Percentiles rank a stretch among this genome's conserved stretches.
Conservation (phyloP, 106 monocot species). For the Apostasia shenzhenica region DNA sequence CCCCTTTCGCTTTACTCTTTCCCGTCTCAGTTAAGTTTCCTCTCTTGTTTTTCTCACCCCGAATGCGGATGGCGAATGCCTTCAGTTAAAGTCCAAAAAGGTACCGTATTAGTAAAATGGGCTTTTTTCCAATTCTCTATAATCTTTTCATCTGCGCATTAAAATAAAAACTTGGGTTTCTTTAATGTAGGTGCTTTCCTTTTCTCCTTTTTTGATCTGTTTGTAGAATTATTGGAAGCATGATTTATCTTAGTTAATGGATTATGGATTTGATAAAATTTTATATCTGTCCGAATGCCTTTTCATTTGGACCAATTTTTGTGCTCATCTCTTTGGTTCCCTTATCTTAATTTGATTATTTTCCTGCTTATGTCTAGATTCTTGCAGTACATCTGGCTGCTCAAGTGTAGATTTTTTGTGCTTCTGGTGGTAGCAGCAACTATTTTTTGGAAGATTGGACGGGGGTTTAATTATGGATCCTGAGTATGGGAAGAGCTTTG, state of each 20-base stretch:
- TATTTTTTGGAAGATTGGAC: neutral
- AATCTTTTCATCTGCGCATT: neutral
- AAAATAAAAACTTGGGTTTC: neutral
- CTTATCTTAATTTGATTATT: neutral
- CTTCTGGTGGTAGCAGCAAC: neutral
- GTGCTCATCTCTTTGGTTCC: neutral
- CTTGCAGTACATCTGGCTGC: neutral
- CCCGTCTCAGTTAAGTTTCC: neutral
- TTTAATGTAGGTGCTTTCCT: neutral
- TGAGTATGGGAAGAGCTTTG: neutral
- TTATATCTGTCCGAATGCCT: neutral
- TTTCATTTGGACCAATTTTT: neutral
- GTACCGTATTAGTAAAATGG: too few species aligned
- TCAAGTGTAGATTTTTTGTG: neutral
- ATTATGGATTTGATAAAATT: too few species aligned
- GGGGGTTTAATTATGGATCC: slow-evolving; percentile 3
- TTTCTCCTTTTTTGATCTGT: too few species aligned
- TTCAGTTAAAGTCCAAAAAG: too few species aligned
- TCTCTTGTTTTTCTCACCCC: neutral
- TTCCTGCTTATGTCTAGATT: neutral
- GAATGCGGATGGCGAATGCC: too few species aligned
- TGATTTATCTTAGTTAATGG: too few species aligned
- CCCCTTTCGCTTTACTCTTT: neutral
- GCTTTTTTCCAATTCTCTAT: too few species aligned
- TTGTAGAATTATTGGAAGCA: too few species aligned